These are phyloP conservation scores for Psilocybe cubensis DNA, from an alignment of 768 basidiomycete genomes.

Conservation along the genomic window DNA sequence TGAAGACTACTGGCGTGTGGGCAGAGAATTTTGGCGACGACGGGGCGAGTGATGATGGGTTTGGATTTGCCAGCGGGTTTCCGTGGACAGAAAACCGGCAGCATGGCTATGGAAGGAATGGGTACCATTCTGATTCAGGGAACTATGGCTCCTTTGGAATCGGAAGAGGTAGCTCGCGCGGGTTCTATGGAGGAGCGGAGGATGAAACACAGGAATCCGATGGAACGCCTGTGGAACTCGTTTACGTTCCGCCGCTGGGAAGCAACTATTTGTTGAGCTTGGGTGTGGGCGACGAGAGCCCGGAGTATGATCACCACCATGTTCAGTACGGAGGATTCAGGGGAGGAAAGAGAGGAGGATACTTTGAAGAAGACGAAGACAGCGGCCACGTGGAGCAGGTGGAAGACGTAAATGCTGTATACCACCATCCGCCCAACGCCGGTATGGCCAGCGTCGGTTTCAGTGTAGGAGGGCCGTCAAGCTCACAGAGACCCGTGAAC, in stretches of 20 bases:
- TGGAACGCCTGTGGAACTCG: constrained; percentile 66
- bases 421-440: constrained; percentile 11
- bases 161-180: constrained; percentile 11
- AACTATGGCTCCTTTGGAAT: constrained; percentile 3
- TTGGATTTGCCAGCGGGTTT: constrained; percentile 23
- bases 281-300: constrained; percentile 14
- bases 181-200: constrained; percentile 10
- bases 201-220: constrained; percentile 31
- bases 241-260: constrained; percentile 64
- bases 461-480: constrained; percentile 2
- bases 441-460: constrained; percentile 7
- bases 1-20: constrained; percentile 75
- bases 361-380: background rate
- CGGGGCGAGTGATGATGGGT: constrained; percentile 39
- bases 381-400: constrained; percentile 12
- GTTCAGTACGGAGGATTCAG: background rate
- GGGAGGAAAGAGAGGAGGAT: constrained; percentile 1
- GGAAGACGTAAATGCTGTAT: constrained; percentile 20
- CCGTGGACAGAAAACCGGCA: constrained; percentile 10
- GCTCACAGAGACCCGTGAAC: background rate
- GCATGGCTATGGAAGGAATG: constrained; percentile 17
- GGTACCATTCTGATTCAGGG: constrained; percentile 3
- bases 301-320: constrained; percentile 10
- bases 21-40: constrained; percentile 53
- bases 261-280: constrained; percentile 36